Conservation (phyloP, 768 basidiomycete species). For the Pulveroboletus sp. region DNA sequence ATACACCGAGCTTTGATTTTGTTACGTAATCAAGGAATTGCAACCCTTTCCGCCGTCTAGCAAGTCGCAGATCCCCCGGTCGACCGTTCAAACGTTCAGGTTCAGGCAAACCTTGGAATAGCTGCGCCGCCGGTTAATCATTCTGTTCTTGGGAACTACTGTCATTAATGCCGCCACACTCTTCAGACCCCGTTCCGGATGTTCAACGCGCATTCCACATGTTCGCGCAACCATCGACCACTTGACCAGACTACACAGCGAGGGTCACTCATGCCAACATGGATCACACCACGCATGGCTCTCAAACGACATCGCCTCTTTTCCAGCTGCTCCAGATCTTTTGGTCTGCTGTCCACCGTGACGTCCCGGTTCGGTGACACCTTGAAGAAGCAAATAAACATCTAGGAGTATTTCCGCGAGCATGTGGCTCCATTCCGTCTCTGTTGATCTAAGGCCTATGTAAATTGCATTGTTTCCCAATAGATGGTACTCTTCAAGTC, state of each 20-base stretch:
- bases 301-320: conserved; percentile 18
- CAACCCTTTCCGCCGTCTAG: neutral
- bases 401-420: conserved; percentile 3
- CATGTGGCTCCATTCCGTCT: neutral
- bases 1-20: neutral
- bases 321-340: conserved; percentile 8
- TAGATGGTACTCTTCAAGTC: conserved; percentile 8
- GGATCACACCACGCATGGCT: conserved; percentile 20
- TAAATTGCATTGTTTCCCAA: neutral
- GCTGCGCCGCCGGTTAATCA: conserved; percentile 11
- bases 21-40: conserved; percentile 13
- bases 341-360: conserved; percentile 1
- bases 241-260: conserved; percentile 24
- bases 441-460: neutral
- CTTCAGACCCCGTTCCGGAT: conserved; percentile 26
- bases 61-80: conserved; percentile 1
- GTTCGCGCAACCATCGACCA: conserved; percentile 27
- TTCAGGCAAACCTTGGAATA: conserved; percentile 2
- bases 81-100: neutral
- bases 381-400: conserved; percentile 1
- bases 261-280: conserved; percentile 22
- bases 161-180: conserved; percentile 19
- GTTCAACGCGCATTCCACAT: conserved; percentile 35
- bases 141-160: conserved; percentile 14
- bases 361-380: conserved; percentile 2